A percentile compares a stretch with the other conserved stretches of the same genome.
Evolutionary conservation across 108 stramenopile species (phyloP).

Genomic region (Conticribra weissflogii): DNA sequence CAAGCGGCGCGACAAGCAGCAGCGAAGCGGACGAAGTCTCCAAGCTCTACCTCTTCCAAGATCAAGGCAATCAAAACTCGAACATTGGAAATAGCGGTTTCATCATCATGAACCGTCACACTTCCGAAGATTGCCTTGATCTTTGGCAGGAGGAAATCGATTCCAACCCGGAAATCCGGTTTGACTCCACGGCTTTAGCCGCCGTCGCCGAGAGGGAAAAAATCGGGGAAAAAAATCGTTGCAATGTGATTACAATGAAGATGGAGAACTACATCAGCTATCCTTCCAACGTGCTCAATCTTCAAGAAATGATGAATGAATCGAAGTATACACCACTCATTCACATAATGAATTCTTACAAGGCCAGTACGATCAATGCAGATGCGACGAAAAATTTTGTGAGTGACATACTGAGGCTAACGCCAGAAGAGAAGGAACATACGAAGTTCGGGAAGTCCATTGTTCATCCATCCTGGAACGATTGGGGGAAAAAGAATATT

Average conservation of each 20-base stretch:
- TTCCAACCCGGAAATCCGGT: background rate
- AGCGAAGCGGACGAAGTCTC: conserved; percentile 2
- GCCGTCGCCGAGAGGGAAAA: conserved; percentile 4
- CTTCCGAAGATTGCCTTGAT: conserved; percentile 25
- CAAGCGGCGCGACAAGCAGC: background rate
- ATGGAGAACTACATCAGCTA: conserved; percentile 16
- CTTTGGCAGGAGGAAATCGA: conserved; percentile 31
- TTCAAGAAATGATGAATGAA: background rate
- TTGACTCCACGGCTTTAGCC: conserved; percentile 18
- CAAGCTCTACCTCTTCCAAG: conserved; percentile 17
- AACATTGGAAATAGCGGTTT: conserved; percentile 10
- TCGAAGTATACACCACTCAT: conserved; percentile 13
- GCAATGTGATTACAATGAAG: conserved; percentile 12
- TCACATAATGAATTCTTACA: conserved; percentile 18
- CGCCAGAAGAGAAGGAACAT: conserved; percentile 13
- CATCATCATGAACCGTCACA: conserved; percentile 17
- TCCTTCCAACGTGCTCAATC: background rate
- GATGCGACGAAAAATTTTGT: conserved; percentile 9
- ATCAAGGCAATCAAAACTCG: background rate
- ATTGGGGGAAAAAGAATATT: background rate
- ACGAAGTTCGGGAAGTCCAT: conserved; percentile 19
- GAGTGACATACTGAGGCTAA: conserved; percentile 13
- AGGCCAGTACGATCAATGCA: conserved; percentile 21
- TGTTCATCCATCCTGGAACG: background rate
- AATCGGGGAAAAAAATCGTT: conserved; percentile 13